phyloP scores from a whole-genome alignment of 2,329 filamentous ascomycete species.

The Dactylella cylindrospora region DNA sequence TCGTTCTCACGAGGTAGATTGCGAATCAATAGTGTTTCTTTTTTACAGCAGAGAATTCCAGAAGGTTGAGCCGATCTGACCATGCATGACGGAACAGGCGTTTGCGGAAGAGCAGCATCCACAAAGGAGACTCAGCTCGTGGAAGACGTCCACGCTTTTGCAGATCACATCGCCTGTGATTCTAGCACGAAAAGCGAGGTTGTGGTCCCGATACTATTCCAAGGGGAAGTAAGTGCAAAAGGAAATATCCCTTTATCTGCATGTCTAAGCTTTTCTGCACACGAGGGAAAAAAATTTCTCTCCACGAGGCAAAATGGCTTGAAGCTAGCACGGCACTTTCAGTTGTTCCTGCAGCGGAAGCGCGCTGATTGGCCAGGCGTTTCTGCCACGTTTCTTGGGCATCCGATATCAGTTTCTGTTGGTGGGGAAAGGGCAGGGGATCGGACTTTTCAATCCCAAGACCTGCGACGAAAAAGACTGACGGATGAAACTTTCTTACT shows the following conservation, averaged over 20 bases:
- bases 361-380: conserved; percentile 37
- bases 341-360: conserved; percentile 48
- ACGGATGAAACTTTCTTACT: conserved; percentile 24
- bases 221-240: conserved; percentile 54
- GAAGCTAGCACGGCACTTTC: conserved; percentile 38
- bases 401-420: conserved; percentile 3
- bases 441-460: too few species aligned
- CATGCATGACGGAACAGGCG: conserved; percentile 60
- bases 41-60: conserved; percentile 14
- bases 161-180: conserved; percentile 81
- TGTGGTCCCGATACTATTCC: conserved; percentile 69
- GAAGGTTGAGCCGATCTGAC: not conserved
- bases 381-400: conserved; percentile 47
- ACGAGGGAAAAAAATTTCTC: too few species aligned
- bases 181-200: conserved; percentile 75
- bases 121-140: conserved; percentile 66
- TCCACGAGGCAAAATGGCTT: too few species aligned
- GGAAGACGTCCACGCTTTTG: conserved; percentile 70
- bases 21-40: too few species aligned
- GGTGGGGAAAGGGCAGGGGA: not conserved
- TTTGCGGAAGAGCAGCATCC: conserved; percentile 71
- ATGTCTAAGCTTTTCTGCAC: not conserved
- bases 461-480: too few species aligned
- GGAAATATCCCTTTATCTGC: not conserved
- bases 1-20: conserved; percentile 55